Percentiles rank a stretch among this genome's conserved stretches.
Conservation (phyloP, 1,284 basidiomycete species). For the Sanghuangporus weigelae region DNA sequence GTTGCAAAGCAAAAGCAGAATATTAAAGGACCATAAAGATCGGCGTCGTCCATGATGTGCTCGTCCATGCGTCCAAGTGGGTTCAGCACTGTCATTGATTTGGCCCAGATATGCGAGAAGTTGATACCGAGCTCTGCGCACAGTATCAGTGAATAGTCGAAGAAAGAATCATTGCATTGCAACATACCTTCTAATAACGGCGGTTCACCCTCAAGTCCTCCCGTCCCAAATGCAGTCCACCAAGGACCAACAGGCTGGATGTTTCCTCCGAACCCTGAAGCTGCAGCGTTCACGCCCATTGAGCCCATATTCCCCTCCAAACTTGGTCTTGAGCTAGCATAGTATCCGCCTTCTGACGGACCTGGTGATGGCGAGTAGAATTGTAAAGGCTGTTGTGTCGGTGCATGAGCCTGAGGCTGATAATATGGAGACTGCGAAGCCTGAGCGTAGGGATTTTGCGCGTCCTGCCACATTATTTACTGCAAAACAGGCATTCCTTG, state of each 20-base stretch:
- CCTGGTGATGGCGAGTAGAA: constrained; percentile 60
- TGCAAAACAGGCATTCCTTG: neutral
- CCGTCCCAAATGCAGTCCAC: constrained; percentile 95
- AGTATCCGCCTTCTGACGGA: constrained; percentile 45
- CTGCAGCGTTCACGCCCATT: constrained; percentile 31
- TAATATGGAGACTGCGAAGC: constrained; percentile 56
- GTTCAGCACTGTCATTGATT: constrained; percentile 94
- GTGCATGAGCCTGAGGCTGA: constrained; percentile 27
- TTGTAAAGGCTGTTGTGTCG: constrained; percentile 58
- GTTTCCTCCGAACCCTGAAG: constrained; percentile 58
- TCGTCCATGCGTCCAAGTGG: constrained; percentile 85
- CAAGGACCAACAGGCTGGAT: constrained; percentile 72
- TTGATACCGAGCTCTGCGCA: constrained; percentile 94
- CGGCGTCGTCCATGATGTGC: constrained; percentile 99
- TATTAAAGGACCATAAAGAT: constrained; percentile 93
- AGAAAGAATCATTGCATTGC: neutral
- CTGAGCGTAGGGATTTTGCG: constrained; percentile 44
- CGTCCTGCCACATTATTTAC: constrained; percentile 66
- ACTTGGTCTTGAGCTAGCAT: constrained; percentile 64
- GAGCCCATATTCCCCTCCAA: constrained; percentile 60
- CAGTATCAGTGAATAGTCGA: neutral
- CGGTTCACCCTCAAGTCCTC: constrained; percentile 92
- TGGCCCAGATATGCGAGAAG: constrained; percentile 91
- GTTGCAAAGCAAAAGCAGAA: constrained; percentile 94
- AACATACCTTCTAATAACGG: constrained; percentile 83